Conservation (phyloP, 2,329 filamentous ascomycete genomes). For the Phialocephala subalpina region DNA sequence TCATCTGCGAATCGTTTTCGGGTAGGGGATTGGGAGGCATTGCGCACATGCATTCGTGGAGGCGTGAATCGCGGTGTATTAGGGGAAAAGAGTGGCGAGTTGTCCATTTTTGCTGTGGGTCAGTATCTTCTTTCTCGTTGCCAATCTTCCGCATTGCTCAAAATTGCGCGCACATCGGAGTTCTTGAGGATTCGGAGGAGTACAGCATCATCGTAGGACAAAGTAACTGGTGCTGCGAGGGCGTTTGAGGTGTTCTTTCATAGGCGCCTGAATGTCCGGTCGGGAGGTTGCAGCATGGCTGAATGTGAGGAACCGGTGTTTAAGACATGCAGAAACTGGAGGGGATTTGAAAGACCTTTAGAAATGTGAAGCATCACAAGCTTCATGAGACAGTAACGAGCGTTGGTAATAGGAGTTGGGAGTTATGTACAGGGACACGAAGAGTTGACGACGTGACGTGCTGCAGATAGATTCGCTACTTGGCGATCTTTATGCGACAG, state of each 20-base stretch:
- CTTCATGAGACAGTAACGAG: slow-evolving; percentile 13
- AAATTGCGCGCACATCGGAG: slow-evolving; percentile 21
- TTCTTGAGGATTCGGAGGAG: slow-evolving; percentile 14
- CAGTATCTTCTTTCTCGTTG: slow-evolving; percentile 29
- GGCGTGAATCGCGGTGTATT: slow-evolving; percentile 35
- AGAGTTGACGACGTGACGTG: slow-evolving; percentile 17
- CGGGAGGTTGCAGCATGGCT: slow-evolving; percentile 20
- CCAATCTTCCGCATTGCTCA: slow-evolving; percentile 32
- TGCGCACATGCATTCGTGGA: slow-evolving; percentile 29
- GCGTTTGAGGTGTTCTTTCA: slow-evolving; percentile 31
- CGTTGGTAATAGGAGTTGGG: slow-evolving; percentile 2
- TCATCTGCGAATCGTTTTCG: slow-evolving; percentile 54
- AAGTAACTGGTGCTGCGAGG: slow-evolving; percentile 18
- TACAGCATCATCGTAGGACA: slow-evolving; percentile 32
- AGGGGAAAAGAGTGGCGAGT: slow-evolving; percentile 31
- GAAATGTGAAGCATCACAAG: slow-evolving; percentile 14
- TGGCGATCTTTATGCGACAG: slow-evolving; percentile 25
- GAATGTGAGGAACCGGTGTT: neutral
- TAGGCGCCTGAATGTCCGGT: slow-evolving; percentile 15
- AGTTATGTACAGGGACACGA: slow-evolving; percentile 19
- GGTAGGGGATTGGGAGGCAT: slow-evolving; percentile 38
- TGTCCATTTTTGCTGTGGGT: slow-evolving; percentile 35
- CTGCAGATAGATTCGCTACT: slow-evolving; percentile 29
- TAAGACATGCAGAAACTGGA: slow-evolving; percentile 7
- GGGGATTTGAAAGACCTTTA: neutral